phyloP scores from a whole-genome alignment of 352 stramenopile genomes.

The Phytophthora palmivora region DNA sequence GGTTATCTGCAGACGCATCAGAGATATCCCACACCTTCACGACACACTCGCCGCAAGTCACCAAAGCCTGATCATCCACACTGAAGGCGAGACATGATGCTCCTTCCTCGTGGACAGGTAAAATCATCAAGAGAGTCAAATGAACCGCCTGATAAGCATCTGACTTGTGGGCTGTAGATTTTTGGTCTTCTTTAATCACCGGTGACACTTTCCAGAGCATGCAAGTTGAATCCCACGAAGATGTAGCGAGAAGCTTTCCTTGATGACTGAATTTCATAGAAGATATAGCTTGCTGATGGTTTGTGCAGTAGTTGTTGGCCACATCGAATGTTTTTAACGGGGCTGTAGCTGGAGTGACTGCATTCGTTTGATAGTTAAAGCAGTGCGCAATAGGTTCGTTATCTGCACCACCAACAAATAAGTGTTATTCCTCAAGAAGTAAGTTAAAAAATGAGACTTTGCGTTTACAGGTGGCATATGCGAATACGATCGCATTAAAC shows the following conservation, averaged over 20 bases:
- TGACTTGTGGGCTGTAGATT: background rate
- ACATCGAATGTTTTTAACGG: conserved; percentile 16
- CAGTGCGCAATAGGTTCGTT: conserved; percentile 24
- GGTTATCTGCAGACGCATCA: background rate
- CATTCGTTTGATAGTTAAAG: conserved; percentile 17
- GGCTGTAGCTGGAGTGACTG: conserved; percentile 5
- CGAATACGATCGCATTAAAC: conserved; percentile 30
- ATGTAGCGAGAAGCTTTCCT: conserved; percentile 47
- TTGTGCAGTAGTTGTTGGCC: conserved; percentile 23
- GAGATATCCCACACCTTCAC: conserved; percentile 61
- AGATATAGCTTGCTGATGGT: conserved; percentile 67
- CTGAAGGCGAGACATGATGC: conserved; percentile 42
- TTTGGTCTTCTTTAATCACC: background rate
- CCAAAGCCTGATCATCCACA: conserved; percentile 44
- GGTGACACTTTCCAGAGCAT: conserved; percentile 53
- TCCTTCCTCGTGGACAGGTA: conserved; percentile 53
- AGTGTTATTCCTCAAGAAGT: background rate
- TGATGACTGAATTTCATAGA: conserved; percentile 50
- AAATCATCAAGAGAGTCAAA: conserved; percentile 41
- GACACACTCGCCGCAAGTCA: conserved; percentile 49
- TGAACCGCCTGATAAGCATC: background rate
- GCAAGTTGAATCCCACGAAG: conserved; percentile 69
- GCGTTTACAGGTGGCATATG: conserved; percentile 52
- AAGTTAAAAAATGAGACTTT: background rate
- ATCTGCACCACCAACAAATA: conserved; percentile 21